These are phyloP conservation scores for Otatea glauca DNA, from an alignment of 176 grass and related monocot species.

Conservation along the genomic window DNA sequence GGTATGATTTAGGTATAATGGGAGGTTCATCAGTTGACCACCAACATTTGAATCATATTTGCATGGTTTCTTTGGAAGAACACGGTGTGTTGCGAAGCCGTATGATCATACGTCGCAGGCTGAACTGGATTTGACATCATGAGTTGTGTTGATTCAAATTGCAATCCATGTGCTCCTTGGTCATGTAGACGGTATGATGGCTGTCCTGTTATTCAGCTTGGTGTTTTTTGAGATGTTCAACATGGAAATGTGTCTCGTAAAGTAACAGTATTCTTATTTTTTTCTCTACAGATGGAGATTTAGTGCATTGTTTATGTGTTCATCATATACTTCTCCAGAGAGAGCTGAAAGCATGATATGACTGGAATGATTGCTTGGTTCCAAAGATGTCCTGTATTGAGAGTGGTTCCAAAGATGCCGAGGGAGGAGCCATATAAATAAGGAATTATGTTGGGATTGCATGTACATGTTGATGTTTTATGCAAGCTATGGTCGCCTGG, in stretches of 20 bases:
- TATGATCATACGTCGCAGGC: neutral
- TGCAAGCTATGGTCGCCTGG: neutral
- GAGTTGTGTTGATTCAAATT: slow-evolving; percentile 3
- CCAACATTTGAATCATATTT: neutral
- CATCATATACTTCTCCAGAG: neutral
- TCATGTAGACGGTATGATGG: neutral
- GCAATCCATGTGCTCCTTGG: neutral
- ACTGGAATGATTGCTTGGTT: slow-evolving; percentile 2
- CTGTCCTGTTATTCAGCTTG: slow-evolving; percentile 40
- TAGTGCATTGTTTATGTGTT: neutral
- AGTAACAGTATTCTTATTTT: neutral
- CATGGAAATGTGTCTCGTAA: neutral
- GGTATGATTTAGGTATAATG: neutral
- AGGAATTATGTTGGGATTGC: neutral
- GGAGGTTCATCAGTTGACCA: neutral
- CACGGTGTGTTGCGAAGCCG: neutral
- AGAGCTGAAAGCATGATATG: slow-evolving; percentile 1
- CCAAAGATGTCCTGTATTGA: neutral
- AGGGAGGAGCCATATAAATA: slow-evolving; percentile 1
- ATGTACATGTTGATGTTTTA: slow-evolving; percentile 10
- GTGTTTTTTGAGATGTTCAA: slow-evolving; percentile 27
- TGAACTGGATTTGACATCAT: slow-evolving; percentile 16
- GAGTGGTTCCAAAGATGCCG: neutral
- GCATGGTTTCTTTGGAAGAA: neutral
- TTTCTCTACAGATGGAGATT: slow-evolving; percentile 21